phyloP scores from a whole-genome alignment of 2,329 filamentous ascomycete species.

The Plenodomus biglobosus region DNA sequence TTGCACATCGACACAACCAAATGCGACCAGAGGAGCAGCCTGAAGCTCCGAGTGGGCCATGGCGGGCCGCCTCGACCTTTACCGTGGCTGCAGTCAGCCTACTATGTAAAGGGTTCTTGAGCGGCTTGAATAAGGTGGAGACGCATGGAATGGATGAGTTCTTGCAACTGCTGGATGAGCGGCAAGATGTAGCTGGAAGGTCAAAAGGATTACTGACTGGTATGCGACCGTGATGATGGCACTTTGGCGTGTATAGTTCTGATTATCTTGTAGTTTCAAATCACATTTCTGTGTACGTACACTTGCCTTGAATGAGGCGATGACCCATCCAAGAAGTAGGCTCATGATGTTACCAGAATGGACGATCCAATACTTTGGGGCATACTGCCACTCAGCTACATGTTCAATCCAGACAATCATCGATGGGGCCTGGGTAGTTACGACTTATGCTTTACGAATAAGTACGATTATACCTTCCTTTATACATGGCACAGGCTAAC shows the following conservation, averaged over 20 bases:
- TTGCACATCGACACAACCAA: constrained; percentile 16
- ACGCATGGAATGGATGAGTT: constrained; percentile 76
- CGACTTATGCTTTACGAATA: constrained; percentile 91
- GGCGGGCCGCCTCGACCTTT: constrained; percentile 72
- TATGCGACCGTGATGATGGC: constrained; percentile 43
- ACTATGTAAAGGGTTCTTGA: constrained; percentile 73
- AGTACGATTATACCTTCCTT: constrained; percentile 53
- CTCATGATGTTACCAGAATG: constrained; percentile 58
- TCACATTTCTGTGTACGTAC: constrained; percentile 81
- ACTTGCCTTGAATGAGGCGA: constrained; percentile 22
- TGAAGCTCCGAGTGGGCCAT: constrained; percentile 63
- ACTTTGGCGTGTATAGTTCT: constrained; percentile 8
- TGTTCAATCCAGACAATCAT: constrained; percentile 71
- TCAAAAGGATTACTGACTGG: constrained; percentile 81
- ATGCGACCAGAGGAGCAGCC: constrained; percentile 50
- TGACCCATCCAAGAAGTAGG: constrained; percentile 8
- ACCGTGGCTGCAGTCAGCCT: constrained; percentile 73
- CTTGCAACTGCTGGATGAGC: constrained; percentile 71
- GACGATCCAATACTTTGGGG: constrained; percentile 97
- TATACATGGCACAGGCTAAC: constrained; percentile 14
- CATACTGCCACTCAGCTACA: constrained; percentile 73
- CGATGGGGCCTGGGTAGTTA: constrained; percentile 91
- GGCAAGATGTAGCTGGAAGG: constrained; percentile 66
- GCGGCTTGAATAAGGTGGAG: constrained; percentile 72
- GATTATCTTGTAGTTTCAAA: constrained; percentile 67